phyloP scores from a whole-genome alignment of 2,329 filamentous ascomycete genomes.

The Neospermospora avenae region DNA sequence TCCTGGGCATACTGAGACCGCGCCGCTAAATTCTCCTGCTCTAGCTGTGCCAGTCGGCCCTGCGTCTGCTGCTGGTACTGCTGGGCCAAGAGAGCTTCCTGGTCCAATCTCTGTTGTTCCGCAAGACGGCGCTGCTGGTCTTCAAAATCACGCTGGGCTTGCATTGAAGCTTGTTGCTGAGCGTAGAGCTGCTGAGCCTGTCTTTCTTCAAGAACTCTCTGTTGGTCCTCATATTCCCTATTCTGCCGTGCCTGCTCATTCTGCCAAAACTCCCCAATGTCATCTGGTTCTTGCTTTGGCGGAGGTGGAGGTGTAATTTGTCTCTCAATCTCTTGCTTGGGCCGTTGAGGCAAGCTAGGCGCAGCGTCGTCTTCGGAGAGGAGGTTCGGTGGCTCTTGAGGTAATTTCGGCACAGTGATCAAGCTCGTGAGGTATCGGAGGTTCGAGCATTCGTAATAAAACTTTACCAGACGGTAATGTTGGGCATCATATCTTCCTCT shows the following conservation, averaged over 20 bases:
- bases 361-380: conserved; percentile 80
- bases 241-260: conserved; percentile 87
- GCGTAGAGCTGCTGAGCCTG: conserved; percentile 77
- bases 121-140: conserved; percentile 85
- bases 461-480: conserved; percentile 93
- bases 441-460: conserved; percentile 99
- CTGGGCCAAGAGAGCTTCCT: conserved; percentile 83
- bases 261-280: conserved; percentile 98
- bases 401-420: conserved; percentile 93
- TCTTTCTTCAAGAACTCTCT: conserved; percentile 81
- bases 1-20: conserved; percentile 96
- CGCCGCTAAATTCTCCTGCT: conserved; percentile 91
- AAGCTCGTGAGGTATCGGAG: conserved; percentile 93
- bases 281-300: conserved; percentile 77
- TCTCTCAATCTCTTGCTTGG: conserved; percentile 68
- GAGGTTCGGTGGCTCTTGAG: conserved; percentile 88
- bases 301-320: conserved; percentile 66
- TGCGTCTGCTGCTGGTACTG: conserved; percentile 94
- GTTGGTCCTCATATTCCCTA: conserved; percentile 91
- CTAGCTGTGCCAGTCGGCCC: conserved; percentile 89
- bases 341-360: conserved; percentile 78
- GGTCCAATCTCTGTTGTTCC: conserved; percentile 86
- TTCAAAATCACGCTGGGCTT: conserved; percentile 93
- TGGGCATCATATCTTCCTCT: conserved; percentile 89
- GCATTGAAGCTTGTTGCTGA: conserved; percentile 78